phyloP scores from a whole-genome alignment of 140 eudicot species.

The Erigeron philadelphicus region DNA sequence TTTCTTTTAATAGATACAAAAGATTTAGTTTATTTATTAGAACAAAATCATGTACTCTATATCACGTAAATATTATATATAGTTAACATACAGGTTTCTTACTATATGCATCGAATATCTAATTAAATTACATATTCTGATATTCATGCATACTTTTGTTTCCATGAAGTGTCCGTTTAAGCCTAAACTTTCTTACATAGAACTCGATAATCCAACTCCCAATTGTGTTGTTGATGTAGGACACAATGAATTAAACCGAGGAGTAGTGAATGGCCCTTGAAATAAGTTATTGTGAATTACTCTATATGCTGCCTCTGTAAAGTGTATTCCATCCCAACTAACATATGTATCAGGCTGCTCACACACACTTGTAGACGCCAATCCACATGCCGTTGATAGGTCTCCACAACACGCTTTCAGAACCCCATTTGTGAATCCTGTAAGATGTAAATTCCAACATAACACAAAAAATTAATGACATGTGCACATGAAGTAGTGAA shows the following conservation, averaged over 20 bases:
- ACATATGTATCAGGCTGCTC: slow-evolving; percentile 39
- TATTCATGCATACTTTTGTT: too few relatives aligned
- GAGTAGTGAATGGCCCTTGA: slow-evolving; percentile 33
- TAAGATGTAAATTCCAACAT: not conserved
- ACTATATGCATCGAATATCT: too few relatives aligned
- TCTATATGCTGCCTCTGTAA: slow-evolving; percentile 45
- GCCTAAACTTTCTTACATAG: not conserved
- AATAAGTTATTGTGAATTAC: slow-evolving; percentile 34
- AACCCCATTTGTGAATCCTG: slow-evolving; percentile 41
- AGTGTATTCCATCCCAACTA: slow-evolving; percentile 67
- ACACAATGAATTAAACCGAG: slow-evolving; percentile 28
- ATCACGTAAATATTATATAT: too few relatives aligned
- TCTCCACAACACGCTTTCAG: slow-evolving; percentile 58
- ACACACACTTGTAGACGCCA: slow-evolving; percentile 29
- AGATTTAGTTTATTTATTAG: too few relatives aligned
- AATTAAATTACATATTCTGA: too few relatives aligned
- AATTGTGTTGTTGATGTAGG: not conserved
- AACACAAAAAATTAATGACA: not conserved
- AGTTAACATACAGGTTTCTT: too few relatives aligned
- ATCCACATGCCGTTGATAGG: slow-evolving; percentile 29
- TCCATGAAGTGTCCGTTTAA: not conserved
- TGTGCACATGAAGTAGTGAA: not conserved
- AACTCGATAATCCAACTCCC: not conserved
- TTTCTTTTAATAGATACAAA: too few relatives aligned
- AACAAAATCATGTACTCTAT: too few relatives aligned